phyloP scores from a whole-genome alignment of 352 stramenopile genomes.

The Globisporangium okanoganense region DNA sequence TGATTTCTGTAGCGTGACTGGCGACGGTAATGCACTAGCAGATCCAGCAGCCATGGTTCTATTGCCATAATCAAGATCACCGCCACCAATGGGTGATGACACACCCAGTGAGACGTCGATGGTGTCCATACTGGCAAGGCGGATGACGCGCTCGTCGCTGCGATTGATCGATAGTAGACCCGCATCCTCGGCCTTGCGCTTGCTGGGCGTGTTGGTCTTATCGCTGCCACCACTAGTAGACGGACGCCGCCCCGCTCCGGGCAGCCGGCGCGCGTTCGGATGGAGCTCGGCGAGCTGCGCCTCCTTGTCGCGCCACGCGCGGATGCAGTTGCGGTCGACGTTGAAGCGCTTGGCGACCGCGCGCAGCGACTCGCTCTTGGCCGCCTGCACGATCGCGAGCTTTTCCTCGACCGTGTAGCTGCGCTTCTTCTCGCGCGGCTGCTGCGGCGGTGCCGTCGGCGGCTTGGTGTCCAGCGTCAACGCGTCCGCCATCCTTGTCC shows the following conservation, averaged over 20 bases:
- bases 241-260: slow-evolving; percentile 42
- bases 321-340: slow-evolving; percentile 72
- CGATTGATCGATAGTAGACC: not conserved
- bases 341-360: slow-evolving; percentile 58
- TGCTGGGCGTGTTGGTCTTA: slow-evolving; percentile 1
- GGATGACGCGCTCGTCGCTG: slow-evolving; percentile 1
- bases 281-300: slow-evolving; percentile 46
- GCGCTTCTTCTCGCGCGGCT: slow-evolving; percentile 47
- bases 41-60: not conserved
- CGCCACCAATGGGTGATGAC: not conserved
- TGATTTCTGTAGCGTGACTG: not conserved
- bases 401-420: slow-evolving; percentile 78
- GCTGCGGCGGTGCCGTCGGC: not conserved
- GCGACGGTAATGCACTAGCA: not conserved
- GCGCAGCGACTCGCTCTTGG: slow-evolving; percentile 49
- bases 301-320: slow-evolving; percentile 64
- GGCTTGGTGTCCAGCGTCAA: not conserved
- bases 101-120: not conserved
- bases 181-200: slow-evolving; percentile 18
- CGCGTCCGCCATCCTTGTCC: slow-evolving; percentile 1
- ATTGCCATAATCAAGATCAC: not conserved
- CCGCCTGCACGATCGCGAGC: slow-evolving; percentile 53
- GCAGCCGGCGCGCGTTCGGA: slow-evolving; percentile 50
- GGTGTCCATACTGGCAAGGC: not conserved
- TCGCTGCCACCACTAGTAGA: slow-evolving; percentile 1